Percentiles rank a stretch among this genome's conserved stretches.
Evolutionary conservation across 331 rosid genomes (phyloP).

Genomic region (Quercus phellos): DNA sequence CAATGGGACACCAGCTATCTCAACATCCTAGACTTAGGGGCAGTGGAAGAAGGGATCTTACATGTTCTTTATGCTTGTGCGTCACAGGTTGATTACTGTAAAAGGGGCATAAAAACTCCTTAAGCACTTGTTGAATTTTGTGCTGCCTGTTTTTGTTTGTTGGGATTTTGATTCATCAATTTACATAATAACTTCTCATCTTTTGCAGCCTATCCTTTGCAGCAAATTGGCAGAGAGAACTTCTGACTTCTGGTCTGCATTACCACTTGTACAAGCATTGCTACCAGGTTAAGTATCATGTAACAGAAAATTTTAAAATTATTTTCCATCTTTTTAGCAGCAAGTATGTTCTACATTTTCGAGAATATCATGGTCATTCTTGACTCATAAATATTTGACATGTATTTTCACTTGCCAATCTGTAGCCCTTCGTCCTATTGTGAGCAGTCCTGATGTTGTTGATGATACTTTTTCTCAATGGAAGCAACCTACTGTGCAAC

Average conservation of each 20-base stretch:
- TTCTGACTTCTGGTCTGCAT: constrained; percentile 69
- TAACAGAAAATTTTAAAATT: not conserved
- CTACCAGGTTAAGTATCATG: constrained; percentile 68
- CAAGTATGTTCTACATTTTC: not conserved
- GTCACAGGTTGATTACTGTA: constrained; percentile 63
- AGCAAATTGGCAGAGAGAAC: constrained; percentile 74
- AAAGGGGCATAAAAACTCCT: constrained; percentile 24
- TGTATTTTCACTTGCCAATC: constrained; percentile 18
- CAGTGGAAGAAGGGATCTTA: constrained; percentile 87
- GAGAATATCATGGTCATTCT: not conserved
- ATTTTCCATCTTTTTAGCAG: not conserved
- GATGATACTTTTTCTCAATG: constrained; percentile 78
- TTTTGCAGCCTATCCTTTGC: constrained; percentile 80
- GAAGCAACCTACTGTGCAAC: constrained; percentile 81
- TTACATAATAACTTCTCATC: constrained; percentile 29
- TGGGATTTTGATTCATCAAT: constrained; percentile 11
- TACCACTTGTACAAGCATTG: constrained; percentile 84
- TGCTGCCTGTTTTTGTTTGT: constrained; percentile 19
- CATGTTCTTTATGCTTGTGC: constrained; percentile 89
- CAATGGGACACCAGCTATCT: constrained; percentile 70
- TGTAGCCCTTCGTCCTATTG: constrained; percentile 79
- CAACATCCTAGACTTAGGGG: constrained; percentile 70
- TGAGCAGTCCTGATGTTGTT: constrained; percentile 54
- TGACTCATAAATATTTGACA: constrained; percentile 11
- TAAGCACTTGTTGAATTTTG: not conserved